Conservation (phyloP, 1,139 yeast species). For the Magnusiomyces magnusii region DNA sequence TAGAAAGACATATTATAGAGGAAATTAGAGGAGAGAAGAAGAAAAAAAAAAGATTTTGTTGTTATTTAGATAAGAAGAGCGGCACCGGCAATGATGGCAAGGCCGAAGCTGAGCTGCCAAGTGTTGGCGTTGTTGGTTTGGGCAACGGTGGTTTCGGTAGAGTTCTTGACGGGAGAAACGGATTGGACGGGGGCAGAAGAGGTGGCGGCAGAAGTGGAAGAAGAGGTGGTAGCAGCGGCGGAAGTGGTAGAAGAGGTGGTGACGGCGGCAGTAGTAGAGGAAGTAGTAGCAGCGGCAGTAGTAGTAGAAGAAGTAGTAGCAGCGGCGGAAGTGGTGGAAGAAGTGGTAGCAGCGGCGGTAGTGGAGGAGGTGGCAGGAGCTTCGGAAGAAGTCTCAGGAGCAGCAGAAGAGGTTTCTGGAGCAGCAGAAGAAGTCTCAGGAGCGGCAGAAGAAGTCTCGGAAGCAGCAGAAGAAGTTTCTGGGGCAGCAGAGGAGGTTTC, state of each 20-base stretch:
- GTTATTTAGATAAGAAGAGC: not conserved
- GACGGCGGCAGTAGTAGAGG: not conserved
- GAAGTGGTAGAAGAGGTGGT: not conserved
- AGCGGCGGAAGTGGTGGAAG: not conserved
- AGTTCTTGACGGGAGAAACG: not conserved
- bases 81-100: not conserved
- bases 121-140: constrained; percentile 1
- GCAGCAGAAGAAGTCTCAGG: constrained; percentile 1
- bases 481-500: not conserved
- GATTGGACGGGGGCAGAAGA: not conserved
- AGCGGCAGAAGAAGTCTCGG: not conserved
- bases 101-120: not conserved
- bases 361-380: not conserved
- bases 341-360: not conserved
- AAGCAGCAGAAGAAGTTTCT: not conserved
- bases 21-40: too few relatives aligned
- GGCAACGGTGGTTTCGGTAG: not conserved
- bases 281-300: constrained; percentile 3
- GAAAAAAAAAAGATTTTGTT: too few relatives aligned
- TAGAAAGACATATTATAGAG: too few relatives aligned
- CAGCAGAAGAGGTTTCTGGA: constrained; percentile 3
- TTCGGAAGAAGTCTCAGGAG: not conserved
- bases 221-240: not conserved
- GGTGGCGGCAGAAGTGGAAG: too few relatives aligned
- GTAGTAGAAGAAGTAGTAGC: constrained; percentile 2